Evolutionary conservation across 495 filamentous ascomycete species (phyloP), one percentile per base, ranked within the genome.

Genomic region (Schizothecium vesticola): DNA sequence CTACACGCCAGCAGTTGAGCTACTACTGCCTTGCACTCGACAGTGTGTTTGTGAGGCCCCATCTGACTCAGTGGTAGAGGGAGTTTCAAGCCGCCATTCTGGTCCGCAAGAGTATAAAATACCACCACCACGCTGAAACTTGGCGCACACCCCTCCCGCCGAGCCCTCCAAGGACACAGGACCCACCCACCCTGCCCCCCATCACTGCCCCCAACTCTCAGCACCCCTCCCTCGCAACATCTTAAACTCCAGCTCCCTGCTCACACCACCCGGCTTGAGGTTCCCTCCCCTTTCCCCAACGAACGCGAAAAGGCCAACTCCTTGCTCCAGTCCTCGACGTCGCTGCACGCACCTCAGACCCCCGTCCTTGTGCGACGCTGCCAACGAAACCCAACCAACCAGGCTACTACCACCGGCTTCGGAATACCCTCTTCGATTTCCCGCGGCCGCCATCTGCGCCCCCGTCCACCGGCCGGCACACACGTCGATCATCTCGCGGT

Each of bases 221-320:
- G 29, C 63, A 19, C 61, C 65, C 65, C 55, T 23, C 65, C 33
- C 43, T 16, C 29, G 51, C 59, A 29, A 65, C 71, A 72, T 70
- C 71, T 72, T 65, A 70, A 73, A 68, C 70, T 68, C 62, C 65
- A 63, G 62, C 51, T 65, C 61, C 63, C 64, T 66, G 62, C 67
- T 59, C 13, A 16, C 33, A 65, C 59, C 56, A 65, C 61, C 61
- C 61, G 19, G 61, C 61, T n/a, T 22, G 24, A 21, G 21, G 61
- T 33, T 31, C 61, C 61, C 19, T 24, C 29, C 61, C 23, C 23
- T 10, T 66, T 67, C 69, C 66, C 63, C 70, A 63, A 67, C 65
- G 56, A 62, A 43, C 33, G 33, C 61, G 22, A 24, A 64, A 23
- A 61, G 13, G 23, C 58, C 21, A 67, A 19, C 55, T 56, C 24